phyloP scores from a whole-genome alignment of 768 basidiomycete genomes.

The Hygrocybe coccinea region DNA sequence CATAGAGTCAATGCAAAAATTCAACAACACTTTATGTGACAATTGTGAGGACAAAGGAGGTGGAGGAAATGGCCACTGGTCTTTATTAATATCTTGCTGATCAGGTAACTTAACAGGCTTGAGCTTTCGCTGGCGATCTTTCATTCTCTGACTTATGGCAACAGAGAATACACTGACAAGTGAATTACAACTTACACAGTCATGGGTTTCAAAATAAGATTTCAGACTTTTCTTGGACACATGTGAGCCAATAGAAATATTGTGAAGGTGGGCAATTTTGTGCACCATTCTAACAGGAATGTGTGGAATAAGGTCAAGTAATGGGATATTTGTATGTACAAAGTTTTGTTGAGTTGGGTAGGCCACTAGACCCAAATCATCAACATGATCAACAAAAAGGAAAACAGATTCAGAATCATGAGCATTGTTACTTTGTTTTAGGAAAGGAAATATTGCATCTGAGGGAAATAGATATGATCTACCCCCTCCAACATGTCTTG shows the following conservation, averaged over 20 bases:
- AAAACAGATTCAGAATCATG: not conserved
- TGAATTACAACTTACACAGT: not conserved
- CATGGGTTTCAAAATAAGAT: not conserved
- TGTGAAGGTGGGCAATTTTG: not conserved
- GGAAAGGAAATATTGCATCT: not conserved
- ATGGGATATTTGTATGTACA: not conserved
- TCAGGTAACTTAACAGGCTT: too few relatives aligned
- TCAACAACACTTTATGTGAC: not conserved
- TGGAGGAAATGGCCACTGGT: conserved; percentile 12
- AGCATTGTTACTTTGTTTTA: not conserved
- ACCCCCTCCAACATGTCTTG: not conserved
- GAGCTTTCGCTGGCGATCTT: not conserved
- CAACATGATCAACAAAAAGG: conserved; percentile 1
- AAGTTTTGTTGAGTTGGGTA: not conserved
- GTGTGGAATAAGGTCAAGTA: not conserved
- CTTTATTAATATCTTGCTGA: not conserved
- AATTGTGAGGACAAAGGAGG: not conserved
- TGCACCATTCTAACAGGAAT: not conserved
- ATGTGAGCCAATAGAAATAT: not conserved
- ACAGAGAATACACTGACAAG: not conserved
- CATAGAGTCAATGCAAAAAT: not conserved
- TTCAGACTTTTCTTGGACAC: not conserved
- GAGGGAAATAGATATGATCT: not conserved
- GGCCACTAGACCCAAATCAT: not conserved
- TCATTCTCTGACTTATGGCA: not conserved